Evolutionary conservation across 2,329 filamentous ascomycete genomes (phyloP).

Genomic region (Cladobotryum mycophilum): DNA sequence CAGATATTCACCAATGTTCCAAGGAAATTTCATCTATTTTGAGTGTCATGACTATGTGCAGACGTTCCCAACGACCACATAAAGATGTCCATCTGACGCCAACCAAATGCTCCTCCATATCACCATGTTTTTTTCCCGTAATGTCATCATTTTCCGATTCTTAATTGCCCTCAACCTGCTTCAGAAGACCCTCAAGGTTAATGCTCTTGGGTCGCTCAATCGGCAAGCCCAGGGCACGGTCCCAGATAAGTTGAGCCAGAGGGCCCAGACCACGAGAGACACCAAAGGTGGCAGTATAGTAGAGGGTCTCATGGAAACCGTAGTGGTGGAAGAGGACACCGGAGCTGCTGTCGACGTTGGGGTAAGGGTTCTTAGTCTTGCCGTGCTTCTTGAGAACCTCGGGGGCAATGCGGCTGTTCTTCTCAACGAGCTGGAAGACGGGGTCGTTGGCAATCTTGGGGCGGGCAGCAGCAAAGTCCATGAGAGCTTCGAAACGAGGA

Average conservation of each 20-base stretch:
- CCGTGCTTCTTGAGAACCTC: constrained; percentile 88
- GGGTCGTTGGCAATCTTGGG: constrained; percentile 82
- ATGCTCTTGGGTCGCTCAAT: constrained; percentile 99
- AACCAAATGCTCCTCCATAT: background rate
- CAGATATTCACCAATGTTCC: too few species aligned
- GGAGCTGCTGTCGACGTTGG: constrained; percentile 90
- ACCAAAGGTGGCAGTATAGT: constrained; percentile 75
- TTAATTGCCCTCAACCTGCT: constrained; percentile 50
- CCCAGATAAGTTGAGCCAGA: constrained; percentile 92
- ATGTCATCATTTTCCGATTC: too few species aligned
- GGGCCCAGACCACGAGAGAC: constrained; percentile 72
- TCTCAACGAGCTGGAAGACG: constrained; percentile 88
- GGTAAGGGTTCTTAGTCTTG: constrained; percentile 97
- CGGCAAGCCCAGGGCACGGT: constrained; percentile 83
- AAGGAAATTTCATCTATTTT: too few species aligned
- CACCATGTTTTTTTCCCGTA: background rate
- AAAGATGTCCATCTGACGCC: too few species aligned
- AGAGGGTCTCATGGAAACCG: constrained; percentile 92
- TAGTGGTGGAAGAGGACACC: constrained; percentile 98
- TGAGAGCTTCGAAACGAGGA: constrained; percentile 90
- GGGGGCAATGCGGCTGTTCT: constrained; percentile 87
- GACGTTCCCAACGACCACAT: too few species aligned
- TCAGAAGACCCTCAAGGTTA: constrained; percentile 78
- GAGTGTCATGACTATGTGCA: too few species aligned
- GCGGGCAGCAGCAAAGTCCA: constrained; percentile 85